phyloP scores from a whole-genome alignment of 2,329 filamentous ascomycete genomes.

The Myriosclerotinia duriaeana region DNA sequence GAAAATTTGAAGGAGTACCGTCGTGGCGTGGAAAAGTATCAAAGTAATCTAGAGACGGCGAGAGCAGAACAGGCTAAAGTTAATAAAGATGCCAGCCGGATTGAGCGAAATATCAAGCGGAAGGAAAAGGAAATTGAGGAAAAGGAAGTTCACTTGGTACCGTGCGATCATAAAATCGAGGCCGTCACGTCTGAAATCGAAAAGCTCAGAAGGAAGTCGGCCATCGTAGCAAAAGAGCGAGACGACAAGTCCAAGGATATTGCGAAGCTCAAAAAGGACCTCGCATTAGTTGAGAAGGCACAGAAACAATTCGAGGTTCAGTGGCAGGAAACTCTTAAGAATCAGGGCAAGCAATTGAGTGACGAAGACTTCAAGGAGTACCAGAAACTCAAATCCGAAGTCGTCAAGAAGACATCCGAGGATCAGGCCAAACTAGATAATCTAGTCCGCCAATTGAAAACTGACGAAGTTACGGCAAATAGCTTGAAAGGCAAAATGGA shows the following conservation, averaged over 20 bases:
- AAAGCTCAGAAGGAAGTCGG: conserved; percentile 65
- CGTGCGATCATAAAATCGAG: conserved; percentile 87
- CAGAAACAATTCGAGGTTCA: conserved; percentile 85
- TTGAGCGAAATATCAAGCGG: conserved; percentile 80
- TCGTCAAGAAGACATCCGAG: conserved; percentile 76
- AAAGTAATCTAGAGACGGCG: conserved; percentile 75
- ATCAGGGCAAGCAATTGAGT: conserved; percentile 82
- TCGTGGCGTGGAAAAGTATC: conserved; percentile 82
- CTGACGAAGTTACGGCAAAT: conserved; percentile 86
- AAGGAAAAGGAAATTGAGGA: conserved; percentile 89
- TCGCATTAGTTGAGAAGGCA: conserved; percentile 83
- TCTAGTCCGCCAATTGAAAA: conserved; percentile 83
- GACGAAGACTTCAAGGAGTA: conserved; percentile 88
- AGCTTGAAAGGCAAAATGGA: conserved; percentile 88
- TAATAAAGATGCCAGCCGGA: conserved; percentile 71
- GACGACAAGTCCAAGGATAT: conserved; percentile 68
- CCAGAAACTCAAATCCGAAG: conserved; percentile 77
- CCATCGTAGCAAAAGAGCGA: conserved; percentile 71
- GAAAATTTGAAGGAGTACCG: conserved; percentile 92
- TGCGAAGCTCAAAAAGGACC: conserved; percentile 74
- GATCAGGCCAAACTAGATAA: conserved; percentile 84
- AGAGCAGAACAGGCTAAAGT: conserved; percentile 79
- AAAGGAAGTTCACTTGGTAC: conserved; percentile 79
- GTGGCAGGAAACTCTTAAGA: conserved; percentile 79
- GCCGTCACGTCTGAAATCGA: conserved; percentile 72